phyloP scores from a whole-genome alignment of 2,329 filamentous ascomycete species.

The Nemania abortiva region DNA sequence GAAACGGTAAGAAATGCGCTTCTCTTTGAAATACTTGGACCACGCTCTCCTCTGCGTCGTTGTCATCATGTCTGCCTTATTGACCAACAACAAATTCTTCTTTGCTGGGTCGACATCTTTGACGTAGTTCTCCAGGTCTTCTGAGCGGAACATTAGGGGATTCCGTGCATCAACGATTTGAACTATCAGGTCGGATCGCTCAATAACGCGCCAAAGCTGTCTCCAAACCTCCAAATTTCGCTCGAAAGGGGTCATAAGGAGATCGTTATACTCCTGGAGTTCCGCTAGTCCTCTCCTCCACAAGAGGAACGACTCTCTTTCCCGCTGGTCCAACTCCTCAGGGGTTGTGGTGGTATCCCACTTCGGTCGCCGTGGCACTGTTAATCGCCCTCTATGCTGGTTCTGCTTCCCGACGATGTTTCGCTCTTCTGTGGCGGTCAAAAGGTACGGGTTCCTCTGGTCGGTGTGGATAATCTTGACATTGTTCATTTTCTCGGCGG shows the following conservation, averaged over 20 bases:
- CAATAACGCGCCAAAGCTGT: conserved; percentile 97
- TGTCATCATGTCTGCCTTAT: conserved; percentile 99
- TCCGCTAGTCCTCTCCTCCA: conserved; percentile 94
- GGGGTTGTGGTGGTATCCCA: conserved; percentile 91
- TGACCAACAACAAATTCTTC: conserved; percentile 91
- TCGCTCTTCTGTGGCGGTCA: conserved; percentile 87
- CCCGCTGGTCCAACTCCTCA: conserved; percentile 80
- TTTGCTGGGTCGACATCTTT: conserved; percentile 91
- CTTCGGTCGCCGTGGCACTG: conserved; percentile 87
- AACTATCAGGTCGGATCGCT: conserved; percentile 93
- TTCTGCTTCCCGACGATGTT: conserved; percentile 83
- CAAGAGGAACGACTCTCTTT: conserved; percentile 83
- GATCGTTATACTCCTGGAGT: conserved; percentile 90
- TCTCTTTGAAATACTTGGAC: conserved; percentile 86
- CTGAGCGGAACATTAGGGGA: conserved; percentile 91
- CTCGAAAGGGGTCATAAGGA: conserved; percentile 98
- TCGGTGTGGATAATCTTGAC: conserved; percentile 98
- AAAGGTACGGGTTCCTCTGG: conserved; percentile 93
- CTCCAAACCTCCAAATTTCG: conserved; percentile 98
- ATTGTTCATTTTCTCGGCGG: conserved; percentile 98
- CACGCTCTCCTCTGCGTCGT: conserved; percentile 82
- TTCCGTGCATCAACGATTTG: conserved; percentile 99
- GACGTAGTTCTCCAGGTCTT: conserved; percentile 93
- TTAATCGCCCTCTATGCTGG: conserved; percentile 81
- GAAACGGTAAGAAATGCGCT: conserved; percentile 90